Base-by-base conservation (phyloP, 306 rosid genomes). In the Cicer yamashitae region DNA sequence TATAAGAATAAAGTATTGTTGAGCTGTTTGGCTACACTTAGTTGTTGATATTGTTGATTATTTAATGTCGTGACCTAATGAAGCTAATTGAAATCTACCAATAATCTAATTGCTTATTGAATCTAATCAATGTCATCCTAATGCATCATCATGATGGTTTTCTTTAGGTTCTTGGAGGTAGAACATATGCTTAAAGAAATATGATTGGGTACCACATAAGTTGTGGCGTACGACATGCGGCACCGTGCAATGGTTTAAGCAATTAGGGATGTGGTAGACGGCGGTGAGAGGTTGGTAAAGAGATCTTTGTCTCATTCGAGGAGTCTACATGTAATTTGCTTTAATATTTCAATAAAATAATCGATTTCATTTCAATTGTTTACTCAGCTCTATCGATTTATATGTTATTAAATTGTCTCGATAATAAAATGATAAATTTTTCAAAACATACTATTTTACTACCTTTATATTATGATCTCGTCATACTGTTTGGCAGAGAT, bases 101-200 rank as follows among this genome's bases (percentile, higher is more conserved):
- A 9, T 47, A 46, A 52, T 62, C 17, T 30, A 66, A 17, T 76
- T 62, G 62, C 53, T 71, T 14, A 18, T n/a, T 5, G 34, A 8
- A 10, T 48, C 17, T 61, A 61, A 9, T 17, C 22, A 15, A 8
- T 53, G 46, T 34, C 62, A 43, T 44, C 9, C 46, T 61, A 51
- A 39, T 25, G 37, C 81, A 75, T 34, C 80, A 68, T 56, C 75
- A n/a, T 57, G 45, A 17, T 46, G 75, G 18, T 81, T 69, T 70
- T 70, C 57, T 70, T 45, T 67, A 44, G 15, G 56, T 70, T 62
- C 62, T 41, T 75, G 57, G 73, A 41, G 67, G 63, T 64, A 61
- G 66, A 40, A 69, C 47, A 43, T 45, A 60, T 51, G 40, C 46
- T n/a, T 58, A 11, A n/a, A n/a, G n/a, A n/a, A n/a, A n/a, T n/a